Percentiles rank a stretch among this genome's conserved stretches.
Conservation (phyloP, 345 rosid species). For the Litchi chinensis region DNA sequence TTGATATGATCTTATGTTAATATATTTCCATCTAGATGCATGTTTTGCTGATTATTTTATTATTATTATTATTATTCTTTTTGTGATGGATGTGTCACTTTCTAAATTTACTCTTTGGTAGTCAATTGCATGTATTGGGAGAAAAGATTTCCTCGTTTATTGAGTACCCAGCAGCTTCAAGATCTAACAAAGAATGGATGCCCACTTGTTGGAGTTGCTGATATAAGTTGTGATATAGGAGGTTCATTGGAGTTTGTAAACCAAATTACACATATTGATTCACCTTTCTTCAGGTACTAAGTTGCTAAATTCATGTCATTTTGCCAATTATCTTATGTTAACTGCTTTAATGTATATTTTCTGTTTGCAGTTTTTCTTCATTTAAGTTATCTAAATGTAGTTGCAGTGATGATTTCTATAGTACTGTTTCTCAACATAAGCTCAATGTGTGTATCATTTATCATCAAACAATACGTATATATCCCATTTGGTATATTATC, state of each 20-base stretch:
- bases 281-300: constrained; percentile 82
- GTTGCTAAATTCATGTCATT: background rate
- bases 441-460: background rate
- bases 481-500: no score
- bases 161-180: constrained; percentile 69
- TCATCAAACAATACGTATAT: background rate
- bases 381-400: background rate
- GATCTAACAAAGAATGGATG: constrained; percentile 58
- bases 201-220: constrained; percentile 87
- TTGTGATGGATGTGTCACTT: background rate
- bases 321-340: constrained; percentile 10
- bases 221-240: constrained; percentile 86
- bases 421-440: background rate
- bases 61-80: no score
- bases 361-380: background rate
- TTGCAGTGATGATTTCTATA: background rate
- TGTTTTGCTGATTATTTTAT: background rate
- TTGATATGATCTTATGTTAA: background rate
- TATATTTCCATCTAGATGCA: background rate
- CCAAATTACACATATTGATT: constrained; percentile 69
- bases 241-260: constrained; percentile 89
- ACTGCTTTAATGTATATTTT: background rate
- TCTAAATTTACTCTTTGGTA: constrained; percentile 32
- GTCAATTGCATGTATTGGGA: constrained; percentile 99
- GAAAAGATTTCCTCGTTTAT: constrained; percentile 74